phyloP scores from a whole-genome alignment of 257 asterid species.

The Nicotiana tomentosiformis region DNA sequence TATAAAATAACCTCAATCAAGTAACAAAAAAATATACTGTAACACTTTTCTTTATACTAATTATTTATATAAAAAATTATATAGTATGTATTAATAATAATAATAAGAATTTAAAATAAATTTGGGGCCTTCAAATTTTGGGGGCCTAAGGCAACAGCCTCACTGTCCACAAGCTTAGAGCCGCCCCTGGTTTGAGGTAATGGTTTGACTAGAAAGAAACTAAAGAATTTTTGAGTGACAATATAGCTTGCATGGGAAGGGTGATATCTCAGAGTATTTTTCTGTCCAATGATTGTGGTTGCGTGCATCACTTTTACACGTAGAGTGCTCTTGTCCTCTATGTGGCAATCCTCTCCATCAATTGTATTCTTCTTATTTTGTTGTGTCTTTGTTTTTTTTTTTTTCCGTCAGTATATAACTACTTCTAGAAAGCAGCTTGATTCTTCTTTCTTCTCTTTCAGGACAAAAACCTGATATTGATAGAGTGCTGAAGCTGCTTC shows the following conservation, averaged over 20 bases:
- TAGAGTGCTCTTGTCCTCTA: background rate
- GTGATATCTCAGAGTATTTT: background rate
- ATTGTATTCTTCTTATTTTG: background rate
- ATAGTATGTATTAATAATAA: too few relatives aligned
- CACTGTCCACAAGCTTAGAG: too few relatives aligned
- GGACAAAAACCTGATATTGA: conserved; percentile 51
- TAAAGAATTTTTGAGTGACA: background rate
- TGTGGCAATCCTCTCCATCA: background rate
- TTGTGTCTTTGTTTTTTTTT: background rate
- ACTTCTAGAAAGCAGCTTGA: background rate
- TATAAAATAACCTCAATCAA: too few relatives aligned
- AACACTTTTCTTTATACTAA: too few relatives aligned
- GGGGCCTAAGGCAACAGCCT: too few relatives aligned
- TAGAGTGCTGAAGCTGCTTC: conserved; percentile 58
- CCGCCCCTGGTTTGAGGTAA: background rate
- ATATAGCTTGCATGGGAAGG: background rate
- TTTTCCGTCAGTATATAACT: background rate
- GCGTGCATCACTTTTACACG: background rate
- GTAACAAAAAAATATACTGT: too few relatives aligned
- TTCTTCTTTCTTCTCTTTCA: conserved; percentile 12
- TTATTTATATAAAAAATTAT: too few relatives aligned
- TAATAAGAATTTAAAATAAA: too few relatives aligned
- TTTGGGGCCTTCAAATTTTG: too few relatives aligned
- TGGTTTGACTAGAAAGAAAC: background rate
- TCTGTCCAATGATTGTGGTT: background rate